Conservation (phyloP, 129 eudicot genomes). For the Flaveria sonorensis region DNA sequence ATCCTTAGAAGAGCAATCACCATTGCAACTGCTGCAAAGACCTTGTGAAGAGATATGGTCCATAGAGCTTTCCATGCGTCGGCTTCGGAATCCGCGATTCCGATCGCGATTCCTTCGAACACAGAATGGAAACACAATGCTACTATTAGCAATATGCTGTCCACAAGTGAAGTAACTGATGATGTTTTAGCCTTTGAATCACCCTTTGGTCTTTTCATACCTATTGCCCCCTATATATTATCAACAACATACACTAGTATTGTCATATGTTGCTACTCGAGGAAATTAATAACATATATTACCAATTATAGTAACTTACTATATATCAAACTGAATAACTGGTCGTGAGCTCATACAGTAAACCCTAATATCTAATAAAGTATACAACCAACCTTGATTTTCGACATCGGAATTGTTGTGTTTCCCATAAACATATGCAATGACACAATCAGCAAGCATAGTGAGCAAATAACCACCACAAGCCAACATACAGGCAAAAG, state of each 20-base stretch:
- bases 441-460: slow-evolving; percentile 76
- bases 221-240: neutral
- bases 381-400: slow-evolving; percentile 48
- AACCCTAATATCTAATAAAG: neutral
- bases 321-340: neutral
- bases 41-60: slow-evolving; percentile 82
- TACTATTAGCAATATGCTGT: slow-evolving; percentile 65
- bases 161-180: slow-evolving; percentile 66
- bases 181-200: slow-evolving; percentile 29
- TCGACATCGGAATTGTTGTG: slow-evolving; percentile 30
- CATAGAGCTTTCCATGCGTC: slow-evolving; percentile 94
- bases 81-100: slow-evolving; percentile 64
- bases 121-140: slow-evolving; percentile 92
- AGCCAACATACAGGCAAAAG: slow-evolving; percentile 91
- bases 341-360: too few species aligned
- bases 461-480: slow-evolving; percentile 81
- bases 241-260: neutral
- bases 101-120: slow-evolving; percentile 86
- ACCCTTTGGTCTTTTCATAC: slow-evolving; percentile 7
- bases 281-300: neutral
- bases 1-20: slow-evolving; percentile 83
- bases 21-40: slow-evolving; percentile 92
- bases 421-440: slow-evolving; percentile 60
- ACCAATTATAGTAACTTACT: neutral
- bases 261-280: neutral